Evolutionary conservation across 805 yeast species (phyloP), one percentile per base, ranked within the genome.

Genomic region (Ogataea kodamae): DNA sequence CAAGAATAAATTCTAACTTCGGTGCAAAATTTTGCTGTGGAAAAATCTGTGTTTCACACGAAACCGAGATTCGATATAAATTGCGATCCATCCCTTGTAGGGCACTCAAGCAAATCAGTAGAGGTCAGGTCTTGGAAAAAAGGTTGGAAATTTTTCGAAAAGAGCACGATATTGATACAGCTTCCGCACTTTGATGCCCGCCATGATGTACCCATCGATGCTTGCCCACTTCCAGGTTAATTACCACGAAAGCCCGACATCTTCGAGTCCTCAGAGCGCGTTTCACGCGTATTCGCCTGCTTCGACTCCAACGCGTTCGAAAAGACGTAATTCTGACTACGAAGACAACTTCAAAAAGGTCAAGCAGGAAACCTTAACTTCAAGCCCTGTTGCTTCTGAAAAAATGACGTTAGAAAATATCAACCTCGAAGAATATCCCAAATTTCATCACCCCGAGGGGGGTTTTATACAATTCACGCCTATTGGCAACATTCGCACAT

Each of bases 391-490:
- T 4, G 38, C 28, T 5, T 17, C 25, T 19, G 40, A 42, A 30
- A 37, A 50, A 25, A 24, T 50, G 22, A 51, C 54, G 9, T 22
- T 57, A 17, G 55, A 56, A n/a, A 52, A 51, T 20, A 49, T 55
- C 13, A 47, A 57, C 30, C 31, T 58, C 11, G 57, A 63, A 23
- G 78, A 74, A 36, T 74, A 74, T 67, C 78, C 82, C 9, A 61
- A 68, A 37, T 76, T 71, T 44, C 64, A 65, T 33, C 81, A 75
- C 43, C 82, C 82, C 2, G 75, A 75, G 9, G 82, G 82, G 7
- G 82, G 82, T 0, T 64, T 63, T 18, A 70, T 76, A 28, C 77
- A 75, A 50, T 70, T 76, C 37, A 75, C 81, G 1, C 81, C 82
- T 15, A 67, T 78, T 61, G 82, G 82, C n/a, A 72, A 75, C 30